Evolutionary conservation across 176 grass and related monocot species (phyloP).

Genomic region (Musa beccarii): DNA sequence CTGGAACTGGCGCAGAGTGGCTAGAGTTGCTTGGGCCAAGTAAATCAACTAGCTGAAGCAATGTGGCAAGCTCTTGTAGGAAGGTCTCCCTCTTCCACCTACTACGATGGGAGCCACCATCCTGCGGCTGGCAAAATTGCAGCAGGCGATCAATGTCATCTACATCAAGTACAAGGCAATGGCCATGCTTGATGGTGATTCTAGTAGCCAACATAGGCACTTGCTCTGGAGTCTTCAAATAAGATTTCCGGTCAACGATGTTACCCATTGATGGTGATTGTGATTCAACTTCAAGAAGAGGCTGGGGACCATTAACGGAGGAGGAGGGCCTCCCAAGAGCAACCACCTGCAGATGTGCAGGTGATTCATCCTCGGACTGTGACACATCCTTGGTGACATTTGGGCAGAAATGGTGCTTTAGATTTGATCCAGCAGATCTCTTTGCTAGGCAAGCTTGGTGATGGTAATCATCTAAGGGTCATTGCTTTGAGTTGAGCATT

Average conservation of each 20-base stretch:
- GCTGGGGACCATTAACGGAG: conserved; percentile 64
- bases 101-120: conserved; percentile 58
- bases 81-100: conserved; percentile 53
- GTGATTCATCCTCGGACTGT: conserved; percentile 50
- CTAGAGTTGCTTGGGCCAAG: conserved; percentile 37
- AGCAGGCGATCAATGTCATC: conserved; percentile 70
- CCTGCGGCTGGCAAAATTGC: conserved; percentile 59
- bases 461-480: conserved; percentile 82
- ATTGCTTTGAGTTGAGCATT: conserved; percentile 51
- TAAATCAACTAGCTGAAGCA: conserved; percentile 69
- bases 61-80: conserved; percentile 52
- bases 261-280: conserved; percentile 25
- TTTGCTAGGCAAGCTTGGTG: conserved; percentile 68
- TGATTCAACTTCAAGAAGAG: conserved; percentile 74
- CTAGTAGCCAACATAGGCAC: conserved; percentile 75
- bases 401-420: conserved; percentile 33
- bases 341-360: conserved; percentile 76
- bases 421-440: conserved; percentile 39
- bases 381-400: no score
- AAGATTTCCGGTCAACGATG: conserved; percentile 39
- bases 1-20: conserved; percentile 25
- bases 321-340: conserved; percentile 74
- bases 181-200: conserved; percentile 65
- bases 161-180: conserved; percentile 64
- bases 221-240: conserved; percentile 55